phyloP scores from a whole-genome alignment of 1,139 yeast genomes.

The Yamadazyma jaroonii region DNA sequence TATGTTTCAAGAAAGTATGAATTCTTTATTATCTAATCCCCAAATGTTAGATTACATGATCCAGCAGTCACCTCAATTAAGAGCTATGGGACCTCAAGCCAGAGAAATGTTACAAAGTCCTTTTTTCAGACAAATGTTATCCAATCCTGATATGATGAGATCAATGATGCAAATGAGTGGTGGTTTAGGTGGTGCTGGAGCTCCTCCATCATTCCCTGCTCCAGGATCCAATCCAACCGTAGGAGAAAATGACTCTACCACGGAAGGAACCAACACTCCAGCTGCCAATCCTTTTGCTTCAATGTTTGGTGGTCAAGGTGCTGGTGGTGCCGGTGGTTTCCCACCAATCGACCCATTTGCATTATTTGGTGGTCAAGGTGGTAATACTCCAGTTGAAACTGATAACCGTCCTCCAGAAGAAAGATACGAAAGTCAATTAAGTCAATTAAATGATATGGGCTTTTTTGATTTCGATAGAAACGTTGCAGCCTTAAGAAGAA shows the following conservation, averaged over 20 bases:
- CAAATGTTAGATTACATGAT: slow-evolving; percentile 83
- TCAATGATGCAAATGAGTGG: slow-evolving; percentile 75
- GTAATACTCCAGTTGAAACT: slow-evolving; percentile 29
- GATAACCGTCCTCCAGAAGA: slow-evolving; percentile 96
- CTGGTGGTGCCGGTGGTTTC: slow-evolving; percentile 19
- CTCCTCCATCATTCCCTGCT: slow-evolving; percentile 46
- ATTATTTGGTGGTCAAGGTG: slow-evolving; percentile 40
- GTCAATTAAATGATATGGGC: slow-evolving; percentile 96
- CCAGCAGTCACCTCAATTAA: slow-evolving; percentile 77
- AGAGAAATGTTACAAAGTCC: slow-evolving; percentile 85
- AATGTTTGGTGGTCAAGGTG: slow-evolving; percentile 40
- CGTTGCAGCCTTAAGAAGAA: slow-evolving; percentile 85
- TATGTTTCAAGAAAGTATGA: slow-evolving; percentile 75
- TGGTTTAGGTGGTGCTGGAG: slow-evolving; percentile 36
- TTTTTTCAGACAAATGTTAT: slow-evolving; percentile 76
- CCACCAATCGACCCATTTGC: slow-evolving; percentile 43
- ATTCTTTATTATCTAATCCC: slow-evolving; percentile 72
- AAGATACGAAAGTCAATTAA: slow-evolving; percentile 81
- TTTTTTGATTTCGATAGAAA: slow-evolving; percentile 91
- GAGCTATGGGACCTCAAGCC: slow-evolving; percentile 87
- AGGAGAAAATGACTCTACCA: slow-evolving; percentile 21
- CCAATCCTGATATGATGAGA: slow-evolving; percentile 84
- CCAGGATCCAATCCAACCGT: slow-evolving; percentile 48
- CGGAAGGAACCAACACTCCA: slow-evolving; percentile 25
- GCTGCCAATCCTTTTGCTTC: slow-evolving; percentile 48